Conservation (phyloP, 345 rosid species). For the Jatropha curcas region DNA sequence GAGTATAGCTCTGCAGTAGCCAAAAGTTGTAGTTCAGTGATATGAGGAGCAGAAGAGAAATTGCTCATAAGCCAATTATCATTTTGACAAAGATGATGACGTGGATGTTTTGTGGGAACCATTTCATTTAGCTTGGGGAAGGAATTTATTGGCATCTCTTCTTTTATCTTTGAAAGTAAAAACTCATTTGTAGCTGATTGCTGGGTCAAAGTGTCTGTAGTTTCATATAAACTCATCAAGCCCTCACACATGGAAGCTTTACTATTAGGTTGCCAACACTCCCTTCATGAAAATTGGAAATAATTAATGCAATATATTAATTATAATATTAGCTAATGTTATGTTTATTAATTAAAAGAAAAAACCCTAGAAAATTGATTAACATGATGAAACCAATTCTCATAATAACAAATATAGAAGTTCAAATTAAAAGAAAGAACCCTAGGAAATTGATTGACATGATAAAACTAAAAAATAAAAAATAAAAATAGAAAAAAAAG, state of each 20-base stretch:
- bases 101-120: too few relatives aligned
- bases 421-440: not conserved
- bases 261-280: constrained; percentile 15
- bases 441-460: not conserved
- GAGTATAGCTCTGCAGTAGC: not conserved
- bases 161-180: constrained; percentile 24
- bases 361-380: too few relatives aligned
- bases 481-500: too few relatives aligned
- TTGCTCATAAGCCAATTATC: constrained; percentile 13
- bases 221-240: constrained; percentile 4
- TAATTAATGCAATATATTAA: not conserved
- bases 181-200: constrained; percentile 26
- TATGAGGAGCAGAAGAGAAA: constrained; percentile 22
- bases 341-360: not conserved
- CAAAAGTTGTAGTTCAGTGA: constrained; percentile 18
- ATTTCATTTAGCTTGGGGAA: constrained; percentile 30
- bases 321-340: not conserved
- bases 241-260: constrained; percentile 10
- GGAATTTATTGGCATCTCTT: constrained; percentile 30
- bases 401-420: too few relatives aligned
- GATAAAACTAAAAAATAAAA: too few relatives aligned
- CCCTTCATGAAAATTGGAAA: constrained; percentile 24
- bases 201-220: not conserved
- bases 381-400: too few relatives aligned
- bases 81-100: not conserved